phyloP scores from a whole-genome alignment of 352 stramenopile genomes.

The Pythium dissotocum region DNA sequence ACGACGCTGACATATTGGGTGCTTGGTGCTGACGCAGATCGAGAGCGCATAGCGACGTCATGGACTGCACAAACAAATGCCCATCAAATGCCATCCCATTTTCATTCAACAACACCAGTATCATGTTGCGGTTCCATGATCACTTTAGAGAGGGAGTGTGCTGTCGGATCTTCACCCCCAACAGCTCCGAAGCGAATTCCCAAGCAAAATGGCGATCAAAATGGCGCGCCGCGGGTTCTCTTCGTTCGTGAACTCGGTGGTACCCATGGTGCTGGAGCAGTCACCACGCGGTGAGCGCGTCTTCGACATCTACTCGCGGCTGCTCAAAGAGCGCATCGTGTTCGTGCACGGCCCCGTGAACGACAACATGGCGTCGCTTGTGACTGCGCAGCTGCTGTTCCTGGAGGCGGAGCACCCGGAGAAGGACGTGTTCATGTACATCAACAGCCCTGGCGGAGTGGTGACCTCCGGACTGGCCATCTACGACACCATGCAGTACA shows the following conservation, averaged over 20 bases:
- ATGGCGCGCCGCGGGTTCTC: conserved; percentile 48
- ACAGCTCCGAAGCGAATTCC: background rate
- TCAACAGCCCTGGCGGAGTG: conserved; percentile 97
- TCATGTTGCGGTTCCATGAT: background rate
- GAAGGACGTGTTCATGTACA: conserved; percentile 99
- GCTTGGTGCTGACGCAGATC: background rate
- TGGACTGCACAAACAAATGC: background rate
- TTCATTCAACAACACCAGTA: background rate
- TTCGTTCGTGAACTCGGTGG: conserved; percentile 64
- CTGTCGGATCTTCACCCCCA: background rate
- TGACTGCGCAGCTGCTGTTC: conserved; percentile 92
- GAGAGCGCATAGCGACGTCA: conserved; percentile 8
- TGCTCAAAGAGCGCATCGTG: conserved; percentile 98
- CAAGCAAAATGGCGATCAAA: background rate
- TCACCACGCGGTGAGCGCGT: conserved; percentile 92
- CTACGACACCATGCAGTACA: conserved; percentile 99
- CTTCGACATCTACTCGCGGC: conserved; percentile 98
- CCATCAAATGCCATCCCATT: background rate
- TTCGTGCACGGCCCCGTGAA: conserved; percentile 95
- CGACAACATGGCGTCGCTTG: conserved; percentile 81
- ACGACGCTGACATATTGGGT: background rate
- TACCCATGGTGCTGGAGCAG: conserved; percentile 95
- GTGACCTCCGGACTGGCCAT: conserved; percentile 98
- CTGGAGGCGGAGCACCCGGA: conserved; percentile 95
- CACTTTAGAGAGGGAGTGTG: background rate